Evolutionary conservation across 2,329 filamentous ascomycete genomes (phyloP).

Genomic region (Aspergillus fumigatus): DNA sequence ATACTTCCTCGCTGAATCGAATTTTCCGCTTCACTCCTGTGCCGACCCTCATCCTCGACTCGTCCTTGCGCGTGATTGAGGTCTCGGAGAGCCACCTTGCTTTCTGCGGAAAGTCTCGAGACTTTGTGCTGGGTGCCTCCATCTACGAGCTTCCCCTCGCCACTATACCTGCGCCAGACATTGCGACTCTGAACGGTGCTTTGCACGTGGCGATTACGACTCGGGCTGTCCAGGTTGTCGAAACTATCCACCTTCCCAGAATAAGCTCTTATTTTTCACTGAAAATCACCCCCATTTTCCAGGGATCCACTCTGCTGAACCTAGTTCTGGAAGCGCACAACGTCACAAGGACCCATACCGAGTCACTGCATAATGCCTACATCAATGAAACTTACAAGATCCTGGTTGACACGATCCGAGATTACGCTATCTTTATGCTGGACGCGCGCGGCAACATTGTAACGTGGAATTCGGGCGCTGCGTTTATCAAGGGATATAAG

Average conservation of each 20-base stretch:
- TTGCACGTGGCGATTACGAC: constrained; percentile 36
- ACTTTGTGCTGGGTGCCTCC: constrained; percentile 32
- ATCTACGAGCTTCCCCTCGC: constrained; percentile 38
- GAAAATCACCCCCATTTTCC: constrained; percentile 42
- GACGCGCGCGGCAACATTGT: constrained; percentile 52
- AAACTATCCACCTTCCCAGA: constrained; percentile 22
- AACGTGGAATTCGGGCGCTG: constrained; percentile 56
- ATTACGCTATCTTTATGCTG: constrained; percentile 61
- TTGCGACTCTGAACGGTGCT: constrained; percentile 32
- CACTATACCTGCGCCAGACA: constrained; percentile 32
- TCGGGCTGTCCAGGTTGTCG: constrained; percentile 31
- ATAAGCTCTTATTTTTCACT: constrained; percentile 22
- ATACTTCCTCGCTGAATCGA: constrained; percentile 11
- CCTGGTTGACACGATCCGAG: constrained; percentile 57
- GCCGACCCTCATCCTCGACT: constrained; percentile 38
- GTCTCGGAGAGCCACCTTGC: constrained; percentile 43
- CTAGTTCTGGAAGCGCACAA: constrained; percentile 42
- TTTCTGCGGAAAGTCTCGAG: constrained; percentile 29
- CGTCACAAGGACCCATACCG: constrained; percentile 27
- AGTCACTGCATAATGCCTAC: constrained; percentile 34
- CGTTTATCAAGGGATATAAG: constrained; percentile 53
- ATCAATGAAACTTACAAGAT: constrained; percentile 56
- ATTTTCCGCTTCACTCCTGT: constrained; percentile 31
- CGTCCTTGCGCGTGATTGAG: constrained; percentile 33
- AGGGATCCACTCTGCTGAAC: constrained; percentile 36